phyloP scores from a whole-genome alignment of 192 early-diverging fungal genomes.

The Anaeromyces robustus region DNA sequence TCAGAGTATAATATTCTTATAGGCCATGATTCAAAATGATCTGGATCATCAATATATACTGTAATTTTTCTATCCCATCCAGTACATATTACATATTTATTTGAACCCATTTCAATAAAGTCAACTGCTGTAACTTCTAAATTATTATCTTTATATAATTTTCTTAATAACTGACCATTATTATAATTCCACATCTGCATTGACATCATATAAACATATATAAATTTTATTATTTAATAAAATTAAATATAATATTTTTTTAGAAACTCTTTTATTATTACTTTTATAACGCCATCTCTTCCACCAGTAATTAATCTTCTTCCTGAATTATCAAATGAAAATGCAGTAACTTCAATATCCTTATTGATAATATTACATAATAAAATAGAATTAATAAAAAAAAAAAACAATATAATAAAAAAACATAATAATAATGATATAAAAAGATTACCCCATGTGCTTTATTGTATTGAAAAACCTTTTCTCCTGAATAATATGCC shows the following conservation, averaged over 20 bases:
- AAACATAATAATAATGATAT: not conserved
- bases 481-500: slow-evolving; percentile 32
- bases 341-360: slow-evolving; percentile 41
- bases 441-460: slow-evolving; percentile 27
- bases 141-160: slow-evolving; percentile 25
- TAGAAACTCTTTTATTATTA: not conserved
- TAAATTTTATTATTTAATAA: no score
- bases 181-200: slow-evolving; percentile 53
- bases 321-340: slow-evolving; percentile 40
- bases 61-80: slow-evolving; percentile 41
- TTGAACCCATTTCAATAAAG: slow-evolving; percentile 43
- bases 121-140: slow-evolving; percentile 32
- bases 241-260: no score
- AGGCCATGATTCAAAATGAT: slow-evolving; percentile 29
- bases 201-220: no score
- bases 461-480: slow-evolving; percentile 42
- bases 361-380: no score
- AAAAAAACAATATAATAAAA: not conserved
- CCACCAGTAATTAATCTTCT: slow-evolving; percentile 41
- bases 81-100: slow-evolving; percentile 35
- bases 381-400: no score
- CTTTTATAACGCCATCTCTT: slow-evolving; percentile 34
- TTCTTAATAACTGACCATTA: slow-evolving; percentile 41
- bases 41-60: slow-evolving; percentile 38
- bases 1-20: slow-evolving; percentile 25